Evolutionary conservation across 257 asterid genomes (phyloP), one percentile per base, ranked within the genome.

Genomic region (Echites panduratus): DNA sequence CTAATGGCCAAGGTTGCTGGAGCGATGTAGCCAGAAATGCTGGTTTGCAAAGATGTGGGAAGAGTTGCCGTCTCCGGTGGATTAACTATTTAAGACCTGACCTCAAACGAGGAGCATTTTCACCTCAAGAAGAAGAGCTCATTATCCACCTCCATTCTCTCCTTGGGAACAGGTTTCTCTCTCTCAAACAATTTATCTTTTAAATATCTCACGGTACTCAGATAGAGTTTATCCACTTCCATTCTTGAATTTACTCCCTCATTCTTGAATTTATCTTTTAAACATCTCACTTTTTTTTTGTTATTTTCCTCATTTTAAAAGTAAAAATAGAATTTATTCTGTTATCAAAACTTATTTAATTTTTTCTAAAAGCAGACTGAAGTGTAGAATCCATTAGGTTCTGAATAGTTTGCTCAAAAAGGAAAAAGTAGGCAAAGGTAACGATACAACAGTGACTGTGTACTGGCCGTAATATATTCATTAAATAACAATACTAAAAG

Each of bases 1-100:
- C 80, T 2, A 87, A 85, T 62, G 92, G 92, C 17, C 92, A 87
- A 50, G 92, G 92, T 0, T 87, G 87, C 65, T 87, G 92, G 92
- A 87, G 87, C 43, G 87, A 84, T 50, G 88, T 87, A 26, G 92
- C 92, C 0, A 59, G 89, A 53, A 87, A 81, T 81, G 89, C 92
- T 0, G 92, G 92, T 2, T 68, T 87, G 35, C 88, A 76, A 22
- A 83, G 89, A 43, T 87, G 92, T 40, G 92, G 92, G 1, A 87
- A 87, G 78, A 87, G 89, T 63, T 87, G 92, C 64, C 75, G 92
- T 20, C 84, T 87, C 4, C 77, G 91, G 65, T 87, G 91, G 89
- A 85, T 87, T 66, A 87, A 87, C 50, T 87, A 87, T 61, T 71
- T 87, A 70, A 70, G 89, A 68, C 92, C 92, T 24, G 92, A 87